phyloP scores from a whole-genome alignment of 2,329 filamentous ascomycete species.

The Colletotrichum viniferum region DNA sequence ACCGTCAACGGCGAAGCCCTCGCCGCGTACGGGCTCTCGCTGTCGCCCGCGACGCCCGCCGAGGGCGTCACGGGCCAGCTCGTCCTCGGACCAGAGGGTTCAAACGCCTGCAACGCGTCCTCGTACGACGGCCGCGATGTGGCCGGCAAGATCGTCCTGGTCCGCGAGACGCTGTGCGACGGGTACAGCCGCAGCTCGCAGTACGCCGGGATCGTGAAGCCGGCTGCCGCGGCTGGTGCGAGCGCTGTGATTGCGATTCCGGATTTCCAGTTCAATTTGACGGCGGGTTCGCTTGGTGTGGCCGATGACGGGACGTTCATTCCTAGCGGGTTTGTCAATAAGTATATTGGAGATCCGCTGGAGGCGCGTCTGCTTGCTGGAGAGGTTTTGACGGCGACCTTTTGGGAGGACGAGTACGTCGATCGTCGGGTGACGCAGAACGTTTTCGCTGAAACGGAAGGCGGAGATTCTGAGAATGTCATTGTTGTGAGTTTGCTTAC shows the following conservation, averaged over 20 bases:
- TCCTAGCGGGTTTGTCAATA: slow-evolving; percentile 33
- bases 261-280: slow-evolving; percentile 31
- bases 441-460: slow-evolving; percentile 48
- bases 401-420: slow-evolving; percentile 37
- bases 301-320: slow-evolving; percentile 32
- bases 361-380: slow-evolving; percentile 35
- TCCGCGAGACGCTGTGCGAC: slow-evolving; percentile 34
- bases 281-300: slow-evolving; percentile 29
- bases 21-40: slow-evolving; percentile 31
- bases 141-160: slow-evolving; percentile 34
- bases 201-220: slow-evolving; percentile 33
- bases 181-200: not conserved
- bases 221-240: slow-evolving; percentile 33
- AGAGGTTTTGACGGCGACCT: slow-evolving; percentile 36
- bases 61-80: slow-evolving; percentile 31
- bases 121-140: slow-evolving; percentile 31
- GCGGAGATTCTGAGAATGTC: slow-evolving; percentile 45
- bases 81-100: slow-evolving; percentile 29
- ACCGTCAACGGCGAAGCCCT: slow-evolving; percentile 28
- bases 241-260: slow-evolving; percentile 35
- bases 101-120: slow-evolving; percentile 26
- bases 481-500: slow-evolving; percentile 28
- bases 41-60: slow-evolving; percentile 33
- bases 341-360: slow-evolving; percentile 29
- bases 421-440: slow-evolving; percentile 47